These are phyloP conservation scores for Tinospora cordifolia DNA, from an alignment of 164 flowering plant species.

Conservation along the genomic window DNA sequence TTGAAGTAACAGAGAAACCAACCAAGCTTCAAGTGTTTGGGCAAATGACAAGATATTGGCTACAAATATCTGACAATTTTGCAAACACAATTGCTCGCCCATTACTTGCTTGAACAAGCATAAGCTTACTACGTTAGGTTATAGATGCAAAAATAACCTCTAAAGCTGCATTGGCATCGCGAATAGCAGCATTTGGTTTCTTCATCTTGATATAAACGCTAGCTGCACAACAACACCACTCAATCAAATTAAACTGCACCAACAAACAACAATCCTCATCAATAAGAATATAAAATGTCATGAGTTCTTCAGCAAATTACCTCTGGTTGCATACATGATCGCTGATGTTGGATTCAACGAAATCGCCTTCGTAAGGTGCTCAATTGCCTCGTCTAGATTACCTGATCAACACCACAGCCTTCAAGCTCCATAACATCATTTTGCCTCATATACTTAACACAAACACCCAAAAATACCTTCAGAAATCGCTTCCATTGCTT, in stretches of 20 bases:
- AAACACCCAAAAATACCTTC: slow-evolving; percentile 43
- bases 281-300: background rate
- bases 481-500: slow-evolving; percentile 85
- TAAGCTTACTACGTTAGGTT: background rate
- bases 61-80: no score
- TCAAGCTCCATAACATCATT: slow-evolving; percentile 4
- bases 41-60: no score
- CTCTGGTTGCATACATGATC: slow-evolving; percentile 91
- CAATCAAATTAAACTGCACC: background rate
- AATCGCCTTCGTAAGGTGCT: slow-evolving; percentile 73
- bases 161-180: slow-evolving; percentile 90
- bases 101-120: no score
- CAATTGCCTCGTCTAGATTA: slow-evolving; percentile 80
- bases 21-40: background rate
- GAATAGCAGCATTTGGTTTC: slow-evolving; percentile 96
- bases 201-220: slow-evolving; percentile 82
- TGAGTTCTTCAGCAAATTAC: slow-evolving; percentile 25
- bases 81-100: no score
- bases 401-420: slow-evolving; percentile 33
- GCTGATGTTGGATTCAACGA: slow-evolving; percentile 84
- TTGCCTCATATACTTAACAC: background rate
- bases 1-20: background rate
- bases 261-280: background rate
- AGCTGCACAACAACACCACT: slow-evolving; percentile 40
- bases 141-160: slow-evolving; percentile 40